phyloP scores from a whole-genome alignment of 2,329 filamentous ascomycete genomes.

The Fusarium sp. region DNA sequence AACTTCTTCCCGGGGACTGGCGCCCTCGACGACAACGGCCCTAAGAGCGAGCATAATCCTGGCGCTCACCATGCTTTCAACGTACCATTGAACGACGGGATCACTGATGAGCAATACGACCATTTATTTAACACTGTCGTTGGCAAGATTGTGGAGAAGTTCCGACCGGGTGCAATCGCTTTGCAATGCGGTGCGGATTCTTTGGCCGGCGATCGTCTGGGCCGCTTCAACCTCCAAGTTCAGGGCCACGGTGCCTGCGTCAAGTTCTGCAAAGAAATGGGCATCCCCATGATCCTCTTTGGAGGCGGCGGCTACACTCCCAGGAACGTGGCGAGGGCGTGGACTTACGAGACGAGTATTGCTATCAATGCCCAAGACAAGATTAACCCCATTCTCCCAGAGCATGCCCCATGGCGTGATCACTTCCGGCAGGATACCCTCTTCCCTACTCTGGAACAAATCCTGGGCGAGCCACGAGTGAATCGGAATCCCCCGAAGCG shows the following conservation, averaged over 20 bases:
- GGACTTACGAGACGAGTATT: constrained; percentile 96
- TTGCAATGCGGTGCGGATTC: constrained; percentile 97
- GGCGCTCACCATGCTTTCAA: constrained; percentile 92
- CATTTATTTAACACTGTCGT: constrained; percentile 86
- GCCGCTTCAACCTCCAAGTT: constrained; percentile 96
- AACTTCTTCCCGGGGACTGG: constrained; percentile 92
- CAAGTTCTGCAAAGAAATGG: constrained; percentile 83
- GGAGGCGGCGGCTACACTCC: constrained; percentile 97
- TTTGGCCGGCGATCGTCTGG: constrained; percentile 89
- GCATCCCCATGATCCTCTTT: constrained; percentile 85
- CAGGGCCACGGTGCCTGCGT: constrained; percentile 93
- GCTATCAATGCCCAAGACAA: constrained; percentile 78
- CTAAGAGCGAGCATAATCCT: constrained; percentile 82
- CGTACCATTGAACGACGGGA: constrained; percentile 88
- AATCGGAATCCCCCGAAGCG: constrained; percentile 85
- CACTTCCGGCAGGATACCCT: constrained; percentile 90
- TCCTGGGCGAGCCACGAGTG: constrained; percentile 71
- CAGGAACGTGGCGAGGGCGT: constrained; percentile 93
- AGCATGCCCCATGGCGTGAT: constrained; percentile 83
- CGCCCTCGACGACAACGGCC: constrained; percentile 85
- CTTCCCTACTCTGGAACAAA: constrained; percentile 84
- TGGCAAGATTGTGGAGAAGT: constrained; percentile 79
- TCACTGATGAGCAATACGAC: constrained; percentile 89
- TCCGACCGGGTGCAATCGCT: constrained; percentile 90
- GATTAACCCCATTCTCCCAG: constrained; percentile 77